Evolutionary conservation across 345 rosid species (phyloP).

Genomic region (Linum usitatissimum): DNA sequence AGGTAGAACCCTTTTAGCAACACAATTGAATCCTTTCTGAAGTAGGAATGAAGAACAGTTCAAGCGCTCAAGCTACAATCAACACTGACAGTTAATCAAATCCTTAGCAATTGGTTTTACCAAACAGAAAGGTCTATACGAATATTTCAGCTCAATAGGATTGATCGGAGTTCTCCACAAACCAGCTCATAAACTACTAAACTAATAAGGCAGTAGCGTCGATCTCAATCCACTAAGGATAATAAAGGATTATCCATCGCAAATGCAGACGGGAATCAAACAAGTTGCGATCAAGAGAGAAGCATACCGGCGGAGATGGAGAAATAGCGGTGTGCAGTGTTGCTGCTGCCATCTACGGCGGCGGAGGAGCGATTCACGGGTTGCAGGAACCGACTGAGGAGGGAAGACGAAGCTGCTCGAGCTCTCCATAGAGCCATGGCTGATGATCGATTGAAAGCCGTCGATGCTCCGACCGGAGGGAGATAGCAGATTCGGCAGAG

Average conservation of each 20-base stretch:
- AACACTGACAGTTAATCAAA: not conserved
- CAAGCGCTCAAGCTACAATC: not conserved
- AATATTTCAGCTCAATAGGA: not conserved
- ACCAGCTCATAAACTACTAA: not conserved
- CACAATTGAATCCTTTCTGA: not conserved
- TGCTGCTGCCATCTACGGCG: not conserved
- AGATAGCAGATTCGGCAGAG: too few species aligned
- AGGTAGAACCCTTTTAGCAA: too few species aligned
- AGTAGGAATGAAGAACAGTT: too few species aligned
- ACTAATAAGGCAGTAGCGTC: too few species aligned
- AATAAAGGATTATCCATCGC: too few species aligned
- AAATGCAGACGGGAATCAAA: not conserved
- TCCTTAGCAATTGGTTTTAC: not conserved
- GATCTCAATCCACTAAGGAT: too few species aligned
- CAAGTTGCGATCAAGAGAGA: not conserved
- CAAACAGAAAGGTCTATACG: not conserved
- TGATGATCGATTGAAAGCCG: not conserved
- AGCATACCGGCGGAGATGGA: conserved; percentile 18
- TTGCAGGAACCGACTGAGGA: conserved; percentile 11
- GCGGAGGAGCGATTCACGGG: not conserved
- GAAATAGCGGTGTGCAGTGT: conserved; percentile 3
- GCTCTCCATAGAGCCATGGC: conserved; percentile 20
- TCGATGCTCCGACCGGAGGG: too few species aligned
- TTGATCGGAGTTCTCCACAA: not conserved
- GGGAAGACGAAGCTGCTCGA: conserved; percentile 9